Base-by-base conservation (phyloP, 2,329 filamentous ascomycete species). In the Hypoxylon sp. region DNA sequence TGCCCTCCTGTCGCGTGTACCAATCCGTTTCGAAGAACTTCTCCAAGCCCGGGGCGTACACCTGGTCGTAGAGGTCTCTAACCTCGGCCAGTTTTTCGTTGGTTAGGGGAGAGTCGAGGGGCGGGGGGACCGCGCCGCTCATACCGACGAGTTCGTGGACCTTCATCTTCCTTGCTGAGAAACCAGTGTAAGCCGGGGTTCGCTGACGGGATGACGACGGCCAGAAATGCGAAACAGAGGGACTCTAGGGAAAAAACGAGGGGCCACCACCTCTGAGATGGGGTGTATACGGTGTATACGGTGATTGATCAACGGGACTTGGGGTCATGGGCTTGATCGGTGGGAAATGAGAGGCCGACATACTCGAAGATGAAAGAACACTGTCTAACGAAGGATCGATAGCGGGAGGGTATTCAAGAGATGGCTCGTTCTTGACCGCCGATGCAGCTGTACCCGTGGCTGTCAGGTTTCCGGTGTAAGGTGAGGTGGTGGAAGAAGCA, bases 11-110 rank as follows among this genome's bases (percentile, higher is more conserved):
- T 51, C 75, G 75, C 29, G 79, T 84, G 76, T 91, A 97, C 93
- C 93, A 98, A 23, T 81, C 83, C 5, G 91, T 90, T 73, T 97
- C 93, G 61, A 96, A 83, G 61, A 95, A 88, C 46, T 83, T 83
- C 73, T 91, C 88, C 42, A 95, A 83, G 6, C 87, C 89, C 1
- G 83, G 83, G 3, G 88, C 89, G 72, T 95, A 96, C 63, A 92
- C 87, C 64, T 88, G 88, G 66, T 85, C 83, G 74, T 90, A 96
- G 13, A 94, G 74, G 60, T 83, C 83, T 62, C 86, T 87, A 56
- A 92, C 86, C 70, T 92, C 88, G 66, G 87, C 84, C 46, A 90
- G 69, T 18, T 74, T 76, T 27, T 80, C 79, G 55, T 82, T 73
- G 71, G 78, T 74, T 68, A 78, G 80, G 55, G 83, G 80, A 23